Conservation (phyloP, 1,284 basidiomycete species). For the Schizophyllum commune region DNA sequence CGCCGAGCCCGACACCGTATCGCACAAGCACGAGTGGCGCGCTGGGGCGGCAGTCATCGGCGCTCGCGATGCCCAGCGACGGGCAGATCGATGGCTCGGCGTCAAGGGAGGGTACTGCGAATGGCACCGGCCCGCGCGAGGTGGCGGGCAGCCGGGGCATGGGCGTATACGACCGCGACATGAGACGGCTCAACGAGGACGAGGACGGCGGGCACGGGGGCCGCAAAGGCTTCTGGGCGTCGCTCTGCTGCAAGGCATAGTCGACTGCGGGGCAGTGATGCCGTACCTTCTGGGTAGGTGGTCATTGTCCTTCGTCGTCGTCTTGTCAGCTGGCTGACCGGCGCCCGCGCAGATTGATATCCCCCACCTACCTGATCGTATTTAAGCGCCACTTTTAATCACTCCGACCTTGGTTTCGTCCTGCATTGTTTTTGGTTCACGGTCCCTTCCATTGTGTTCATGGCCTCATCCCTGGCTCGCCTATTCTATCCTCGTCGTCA, state of each 20-base stretch:
- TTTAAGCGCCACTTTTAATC: background rate
- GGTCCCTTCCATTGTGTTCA: background rate
- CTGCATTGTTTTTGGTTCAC: background rate
- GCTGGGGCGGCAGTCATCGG: constrained; percentile 47
- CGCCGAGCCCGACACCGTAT: constrained; percentile 48
- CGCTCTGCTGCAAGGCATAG: constrained; percentile 34
- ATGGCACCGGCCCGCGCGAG: constrained; percentile 26
- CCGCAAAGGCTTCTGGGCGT: constrained; percentile 38
- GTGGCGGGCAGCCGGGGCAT: constrained; percentile 33
- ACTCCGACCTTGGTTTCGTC: background rate
- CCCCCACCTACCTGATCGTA: background rate
- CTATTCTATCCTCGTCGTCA: background rate
- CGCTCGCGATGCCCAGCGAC: constrained; percentile 26
- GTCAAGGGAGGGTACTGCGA: constrained; percentile 38
- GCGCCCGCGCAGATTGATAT: background rate
- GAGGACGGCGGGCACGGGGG: constrained; percentile 41
- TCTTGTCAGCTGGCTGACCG: background rate
- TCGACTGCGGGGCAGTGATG: background rate
- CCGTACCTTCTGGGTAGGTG: background rate
- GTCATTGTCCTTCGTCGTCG: background rate
- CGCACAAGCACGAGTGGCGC: constrained; percentile 30
- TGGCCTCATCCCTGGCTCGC: background rate
- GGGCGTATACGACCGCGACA: constrained; percentile 50
- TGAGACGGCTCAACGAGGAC: constrained; percentile 38
- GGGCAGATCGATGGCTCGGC: constrained; percentile 36